Percentiles rank a stretch among this genome's conserved stretches.
Conservation (phyloP, 179 eudicot species). For the Patellifolia procumbens region DNA sequence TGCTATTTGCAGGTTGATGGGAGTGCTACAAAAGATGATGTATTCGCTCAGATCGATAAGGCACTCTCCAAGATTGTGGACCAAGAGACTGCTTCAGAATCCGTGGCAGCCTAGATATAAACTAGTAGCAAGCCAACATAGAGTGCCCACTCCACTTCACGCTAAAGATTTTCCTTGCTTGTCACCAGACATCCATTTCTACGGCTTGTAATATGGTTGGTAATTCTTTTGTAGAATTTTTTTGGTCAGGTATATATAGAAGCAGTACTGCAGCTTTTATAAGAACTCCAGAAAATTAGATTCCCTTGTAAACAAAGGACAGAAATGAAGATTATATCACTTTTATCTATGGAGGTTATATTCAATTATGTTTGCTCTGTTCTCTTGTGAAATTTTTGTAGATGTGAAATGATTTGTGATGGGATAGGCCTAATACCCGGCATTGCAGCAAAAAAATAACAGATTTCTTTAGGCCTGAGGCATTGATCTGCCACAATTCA, state of each 20-base stretch:
- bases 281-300: background rate
- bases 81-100: constrained; percentile 38
- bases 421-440: too few relatives aligned
- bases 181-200: background rate
- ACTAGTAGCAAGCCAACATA: background rate
- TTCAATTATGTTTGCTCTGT: background rate
- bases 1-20: constrained; percentile 67
- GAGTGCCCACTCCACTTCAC: background rate
- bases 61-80: constrained; percentile 51
- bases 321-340: constrained; percentile 10
- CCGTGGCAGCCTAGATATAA: constrained; percentile 35
- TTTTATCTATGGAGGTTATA: background rate
- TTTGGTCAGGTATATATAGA: constrained; percentile 13
- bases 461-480: too few relatives aligned
- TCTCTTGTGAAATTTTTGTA: background rate
- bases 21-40: constrained; percentile 57
- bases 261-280: background rate
- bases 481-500: too few relatives aligned
- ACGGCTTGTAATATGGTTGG: background rate
- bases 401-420: too few relatives aligned
- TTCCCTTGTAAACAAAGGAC: constrained; percentile 10
- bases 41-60: constrained; percentile 68
- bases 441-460: too few relatives aligned
- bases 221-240: constrained; percentile 28
- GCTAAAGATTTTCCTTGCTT: background rate